These are phyloP conservation scores for Trifolium repens DNA, from an alignment of 306 rosid genomes.

Conservation along the genomic window DNA sequence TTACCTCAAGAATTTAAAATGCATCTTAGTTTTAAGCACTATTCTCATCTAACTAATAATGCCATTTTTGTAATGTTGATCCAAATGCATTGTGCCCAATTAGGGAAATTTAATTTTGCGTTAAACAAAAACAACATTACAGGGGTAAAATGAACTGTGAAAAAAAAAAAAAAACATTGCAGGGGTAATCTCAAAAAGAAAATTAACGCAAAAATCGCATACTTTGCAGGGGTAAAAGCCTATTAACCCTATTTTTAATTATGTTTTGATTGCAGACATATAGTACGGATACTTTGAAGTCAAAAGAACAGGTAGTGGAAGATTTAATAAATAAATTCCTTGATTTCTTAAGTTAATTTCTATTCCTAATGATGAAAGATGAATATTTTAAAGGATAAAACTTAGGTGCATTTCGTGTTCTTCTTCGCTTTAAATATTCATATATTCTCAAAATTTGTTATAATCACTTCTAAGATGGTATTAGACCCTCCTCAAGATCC, in stretches of 20 bases:
- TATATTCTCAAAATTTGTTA: too few species aligned
- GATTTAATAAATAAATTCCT: conserved; percentile 9
- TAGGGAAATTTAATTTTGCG: conserved; percentile 44
- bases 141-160: too few species aligned
- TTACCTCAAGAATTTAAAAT: neutral
- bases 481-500: too few species aligned
- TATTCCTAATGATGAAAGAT: conserved; percentile 3
- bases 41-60: neutral
- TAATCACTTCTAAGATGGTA: too few species aligned
- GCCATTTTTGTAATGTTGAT: neutral
- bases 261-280: conserved; percentile 66
- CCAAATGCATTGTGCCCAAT: neutral
- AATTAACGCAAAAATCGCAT: too few species aligned
- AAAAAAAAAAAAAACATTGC: too few species aligned
- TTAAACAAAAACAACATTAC: too few species aligned
- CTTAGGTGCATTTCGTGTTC: neutral
- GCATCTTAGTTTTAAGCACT: neutral
- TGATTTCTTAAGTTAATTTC: neutral
- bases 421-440: neutral
- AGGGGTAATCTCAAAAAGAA: too few species aligned
- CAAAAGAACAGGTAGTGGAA: conserved; percentile 66
- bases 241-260: conserved; percentile 39
- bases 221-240: too few species aligned
- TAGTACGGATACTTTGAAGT: conserved; percentile 54
- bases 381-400: neutral